Evolutionary conservation across 2,329 filamentous ascomycete species (phyloP).

Genomic region (Emydomyces testavorans): DNA sequence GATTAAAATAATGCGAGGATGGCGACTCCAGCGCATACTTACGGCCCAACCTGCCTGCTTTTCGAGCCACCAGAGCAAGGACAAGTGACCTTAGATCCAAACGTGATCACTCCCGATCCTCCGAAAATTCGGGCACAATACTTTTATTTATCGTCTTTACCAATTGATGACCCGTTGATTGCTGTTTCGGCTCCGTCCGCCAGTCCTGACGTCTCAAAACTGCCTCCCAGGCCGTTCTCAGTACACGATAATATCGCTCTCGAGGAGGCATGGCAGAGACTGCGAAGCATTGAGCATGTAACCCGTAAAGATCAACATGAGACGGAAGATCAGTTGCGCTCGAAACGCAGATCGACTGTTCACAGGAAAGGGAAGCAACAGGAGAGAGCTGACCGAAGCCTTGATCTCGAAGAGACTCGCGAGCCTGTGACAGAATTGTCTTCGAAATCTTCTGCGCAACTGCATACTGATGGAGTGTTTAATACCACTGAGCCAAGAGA

Average conservation of each 20-base stretch:
- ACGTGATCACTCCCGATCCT: conserved; percentile 37
- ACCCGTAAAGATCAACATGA: not conserved
- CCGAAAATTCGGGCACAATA: conserved; percentile 55
- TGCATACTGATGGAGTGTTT: not conserved
- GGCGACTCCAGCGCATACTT: conserved; percentile 44
- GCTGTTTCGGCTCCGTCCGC: conserved; percentile 45
- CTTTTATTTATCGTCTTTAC: conserved; percentile 71
- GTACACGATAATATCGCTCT: conserved; percentile 66
- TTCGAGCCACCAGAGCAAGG: conserved; percentile 24
- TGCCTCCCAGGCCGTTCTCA: conserved; percentile 65
- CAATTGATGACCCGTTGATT: conserved; percentile 81
- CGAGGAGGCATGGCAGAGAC: conserved; percentile 62
- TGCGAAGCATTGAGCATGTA: conserved; percentile 29
- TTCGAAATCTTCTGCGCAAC: not conserved
- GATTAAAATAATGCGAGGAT: conserved; percentile 19
- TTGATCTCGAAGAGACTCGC: not conserved
- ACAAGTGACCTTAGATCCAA: conserved; percentile 21
- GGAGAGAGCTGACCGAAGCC: not conserved
- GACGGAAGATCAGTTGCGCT: not conserved
- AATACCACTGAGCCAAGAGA: not conserved
- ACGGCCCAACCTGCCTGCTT: conserved; percentile 47
- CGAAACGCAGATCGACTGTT: not conserved
- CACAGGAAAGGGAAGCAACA: not conserved
- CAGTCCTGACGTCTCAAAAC: conserved; percentile 41
- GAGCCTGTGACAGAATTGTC: not conserved